Evolutionary conservation across 345 rosid species (phyloP).

Genomic region (Cardamine resedifolia): DNA sequence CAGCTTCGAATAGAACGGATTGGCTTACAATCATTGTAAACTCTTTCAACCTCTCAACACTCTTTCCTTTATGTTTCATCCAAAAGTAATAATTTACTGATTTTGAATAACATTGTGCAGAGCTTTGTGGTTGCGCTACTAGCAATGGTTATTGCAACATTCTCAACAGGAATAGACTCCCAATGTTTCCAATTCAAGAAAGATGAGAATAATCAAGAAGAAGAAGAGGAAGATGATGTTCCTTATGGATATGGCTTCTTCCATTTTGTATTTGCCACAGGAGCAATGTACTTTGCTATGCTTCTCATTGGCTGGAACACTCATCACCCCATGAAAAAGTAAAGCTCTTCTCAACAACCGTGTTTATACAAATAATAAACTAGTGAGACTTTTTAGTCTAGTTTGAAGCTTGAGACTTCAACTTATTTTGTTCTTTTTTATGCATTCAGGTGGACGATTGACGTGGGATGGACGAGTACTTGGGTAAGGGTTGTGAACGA

Average conservation of each 20-base stretch:
- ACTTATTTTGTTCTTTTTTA: background rate
- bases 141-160: slow-evolving; percentile 89
- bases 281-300: slow-evolving; percentile 98
- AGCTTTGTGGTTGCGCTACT: slow-evolving; percentile 84
- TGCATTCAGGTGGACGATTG: slow-evolving; percentile 83
- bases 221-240: slow-evolving; percentile 57
- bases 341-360: slow-evolving; percentile 11
- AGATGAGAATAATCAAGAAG: slow-evolving; percentile 42
- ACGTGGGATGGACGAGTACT: slow-evolving; percentile 98
- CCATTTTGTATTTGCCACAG: slow-evolving; percentile 95
- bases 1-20: slow-evolving; percentile 76
- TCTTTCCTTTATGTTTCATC: background rate
- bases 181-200: slow-evolving; percentile 81
- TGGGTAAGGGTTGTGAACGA: slow-evolving; percentile 93
- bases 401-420: background rate
- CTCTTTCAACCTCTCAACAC: background rate
- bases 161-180: slow-evolving; percentile 94
- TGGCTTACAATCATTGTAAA: slow-evolving; percentile 96
- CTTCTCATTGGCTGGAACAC: slow-evolving; percentile 90
- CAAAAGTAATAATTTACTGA: background rate
- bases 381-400: background rate
- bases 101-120: slow-evolving; percentile 41
- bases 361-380: background rate
- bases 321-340: slow-evolving; percentile 82
- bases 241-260: slow-evolving; percentile 98